Conservation (phyloP, 805 yeast genomes). For the Lachancea thermotolerans region DNA sequence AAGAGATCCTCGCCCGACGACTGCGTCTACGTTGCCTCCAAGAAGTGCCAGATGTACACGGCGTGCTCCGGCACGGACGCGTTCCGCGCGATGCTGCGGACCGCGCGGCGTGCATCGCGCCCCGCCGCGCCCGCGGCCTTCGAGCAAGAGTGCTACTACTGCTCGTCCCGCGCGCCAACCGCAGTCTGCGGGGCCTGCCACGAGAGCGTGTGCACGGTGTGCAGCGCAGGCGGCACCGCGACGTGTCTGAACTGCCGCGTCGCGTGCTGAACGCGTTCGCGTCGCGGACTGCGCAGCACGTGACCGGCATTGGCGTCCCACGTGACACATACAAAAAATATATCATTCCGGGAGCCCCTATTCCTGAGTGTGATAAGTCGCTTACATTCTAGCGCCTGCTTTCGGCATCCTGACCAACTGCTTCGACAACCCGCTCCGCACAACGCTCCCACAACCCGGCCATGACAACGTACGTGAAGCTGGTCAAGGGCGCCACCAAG, state of each 20-base stretch:
- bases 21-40: not conserved
- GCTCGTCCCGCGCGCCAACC: not conserved
- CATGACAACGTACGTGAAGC: constrained; percentile 64
- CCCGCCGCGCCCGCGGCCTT: not conserved
- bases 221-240: constrained; percentile 4
- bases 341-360: constrained; percentile 2
- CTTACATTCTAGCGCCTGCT: too few species aligned
- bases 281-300: not conserved
- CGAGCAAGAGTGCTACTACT: constrained; percentile 4
- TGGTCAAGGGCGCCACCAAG: constrained; percentile 74
- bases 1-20: constrained; percentile 2
- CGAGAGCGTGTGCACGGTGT: not conserved
- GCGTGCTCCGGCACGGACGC: constrained; percentile 4
- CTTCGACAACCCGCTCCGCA: not conserved
- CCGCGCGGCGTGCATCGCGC: constrained; percentile 3
- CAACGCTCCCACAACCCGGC: not conserved
- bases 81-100: constrained; percentile 1
- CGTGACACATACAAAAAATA: too few species aligned
- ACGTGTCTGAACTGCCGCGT: constrained; percentile 6
- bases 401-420: too few species aligned
- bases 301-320: not conserved
- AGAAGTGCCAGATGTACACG: not conserved
- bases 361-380: not conserved
- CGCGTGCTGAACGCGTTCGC: not conserved
- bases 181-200: constrained; percentile 1